phyloP scores from a whole-genome alignment of 257 asterid species.

The Plectranthus barbatus region DNA sequence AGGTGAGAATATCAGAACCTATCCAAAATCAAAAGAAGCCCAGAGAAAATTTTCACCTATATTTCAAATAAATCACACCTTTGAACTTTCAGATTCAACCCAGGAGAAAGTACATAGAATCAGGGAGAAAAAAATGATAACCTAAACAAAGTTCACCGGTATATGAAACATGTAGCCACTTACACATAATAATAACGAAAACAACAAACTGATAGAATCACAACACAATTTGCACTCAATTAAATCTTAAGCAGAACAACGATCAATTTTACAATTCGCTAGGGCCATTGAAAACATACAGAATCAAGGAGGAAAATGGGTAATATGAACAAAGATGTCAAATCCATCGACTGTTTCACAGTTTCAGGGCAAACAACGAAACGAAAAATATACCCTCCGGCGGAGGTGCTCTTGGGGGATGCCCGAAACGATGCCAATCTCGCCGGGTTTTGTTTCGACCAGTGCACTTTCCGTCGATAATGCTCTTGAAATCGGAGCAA shows the following conservation, averaged over 20 bases:
- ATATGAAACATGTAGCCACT: background rate
- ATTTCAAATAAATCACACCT: background rate
- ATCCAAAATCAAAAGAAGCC: constrained; percentile 2
- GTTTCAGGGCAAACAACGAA: background rate
- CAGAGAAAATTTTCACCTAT: background rate
- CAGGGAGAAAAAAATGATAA: background rate
- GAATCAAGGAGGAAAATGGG: background rate
- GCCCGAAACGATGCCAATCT: constrained; percentile 81
- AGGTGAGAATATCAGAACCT: constrained; percentile 88
- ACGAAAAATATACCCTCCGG: constrained; percentile 40
- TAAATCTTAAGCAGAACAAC: background rate
- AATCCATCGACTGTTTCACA: background rate
- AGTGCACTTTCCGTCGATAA: constrained; percentile 62
- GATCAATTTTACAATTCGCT: background rate
- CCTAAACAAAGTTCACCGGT: background rate
- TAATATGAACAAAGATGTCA: background rate
- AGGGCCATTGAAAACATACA: background rate
- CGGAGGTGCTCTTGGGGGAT: constrained; percentile 86
- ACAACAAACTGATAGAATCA: background rate
- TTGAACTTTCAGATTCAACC: constrained; percentile 1
- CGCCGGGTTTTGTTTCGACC: constrained; percentile 75
- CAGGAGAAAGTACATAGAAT: background rate
- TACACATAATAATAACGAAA: background rate
- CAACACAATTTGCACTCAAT: background rate
- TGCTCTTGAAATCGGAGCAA: constrained; percentile 36